phyloP scores from a whole-genome alignment of 441 rosid genomes.

The Jatropha multifida region DNA sequence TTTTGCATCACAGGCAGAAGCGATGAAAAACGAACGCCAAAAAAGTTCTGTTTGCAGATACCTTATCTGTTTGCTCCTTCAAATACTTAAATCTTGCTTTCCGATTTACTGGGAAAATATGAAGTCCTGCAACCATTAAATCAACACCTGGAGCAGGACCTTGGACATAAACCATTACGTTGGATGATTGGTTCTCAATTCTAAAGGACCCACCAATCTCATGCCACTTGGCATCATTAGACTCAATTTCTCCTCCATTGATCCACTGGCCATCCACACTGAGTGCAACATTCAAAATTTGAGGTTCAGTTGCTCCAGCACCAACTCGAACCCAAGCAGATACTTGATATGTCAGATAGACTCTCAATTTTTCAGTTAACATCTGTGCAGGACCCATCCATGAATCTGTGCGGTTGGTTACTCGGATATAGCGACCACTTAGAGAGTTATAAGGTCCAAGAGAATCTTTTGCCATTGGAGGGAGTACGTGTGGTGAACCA shows the following conservation, averaged over 20 bases:
- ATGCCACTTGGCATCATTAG: conserved; percentile 62
- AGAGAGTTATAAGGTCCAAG: conserved; percentile 59
- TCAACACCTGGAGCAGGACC: conserved; percentile 81
- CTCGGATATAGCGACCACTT: conserved; percentile 62
- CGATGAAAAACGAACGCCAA: neutral
- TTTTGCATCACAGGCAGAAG: neutral
- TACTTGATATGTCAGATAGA: conserved; percentile 79
- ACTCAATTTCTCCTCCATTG: conserved; percentile 81
- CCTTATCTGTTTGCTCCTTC: conserved; percentile 65
- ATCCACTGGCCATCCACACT: conserved; percentile 80
- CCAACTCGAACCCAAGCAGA: conserved; percentile 91
- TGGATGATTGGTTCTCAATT: conserved; percentile 64
- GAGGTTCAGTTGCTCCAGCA: conserved; percentile 56
- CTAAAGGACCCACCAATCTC: conserved; percentile 85
- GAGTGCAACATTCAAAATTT: conserved; percentile 74
- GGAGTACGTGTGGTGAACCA: conserved; percentile 72
- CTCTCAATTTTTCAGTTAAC: conserved; percentile 62
- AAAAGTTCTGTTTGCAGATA: conserved; percentile 25
- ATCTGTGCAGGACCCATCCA: conserved; percentile 99
- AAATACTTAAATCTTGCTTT: conserved; percentile 57
- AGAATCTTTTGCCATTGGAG: conserved; percentile 85
- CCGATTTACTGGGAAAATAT: conserved; percentile 71
- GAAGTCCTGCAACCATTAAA: conserved; percentile 74
- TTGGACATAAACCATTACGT: conserved; percentile 75
- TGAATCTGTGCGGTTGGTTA: conserved; percentile 65